Conservation (phyloP, 768 basidiomycete species). For the Tricholoma hemisulphureum region DNA sequence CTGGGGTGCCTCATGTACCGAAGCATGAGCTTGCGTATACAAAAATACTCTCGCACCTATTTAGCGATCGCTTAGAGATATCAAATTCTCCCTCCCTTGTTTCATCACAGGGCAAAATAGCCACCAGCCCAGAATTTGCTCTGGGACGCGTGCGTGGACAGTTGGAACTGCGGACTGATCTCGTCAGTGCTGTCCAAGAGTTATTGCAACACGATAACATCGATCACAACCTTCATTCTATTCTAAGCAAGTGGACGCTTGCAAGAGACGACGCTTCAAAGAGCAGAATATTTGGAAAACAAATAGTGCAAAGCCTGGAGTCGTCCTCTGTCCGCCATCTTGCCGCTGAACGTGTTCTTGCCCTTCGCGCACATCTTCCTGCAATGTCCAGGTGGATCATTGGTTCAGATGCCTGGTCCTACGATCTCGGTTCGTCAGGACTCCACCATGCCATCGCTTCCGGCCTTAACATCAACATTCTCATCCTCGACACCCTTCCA, state of each 20-base stretch:
- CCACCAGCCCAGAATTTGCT: slow-evolving; percentile 93
- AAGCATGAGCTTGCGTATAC: slow-evolving; percentile 91
- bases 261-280: slow-evolving; percentile 68
- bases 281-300: slow-evolving; percentile 56
- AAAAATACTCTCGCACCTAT: slow-evolving; percentile 80
- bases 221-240: slow-evolving; percentile 58
- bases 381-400: slow-evolving; percentile 91
- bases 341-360: slow-evolving; percentile 55
- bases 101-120: slow-evolving; percentile 63
- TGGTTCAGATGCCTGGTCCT: slow-evolving; percentile 97
- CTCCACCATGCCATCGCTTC: slow-evolving; percentile 94
- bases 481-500: slow-evolving; percentile 90
- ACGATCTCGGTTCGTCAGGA: slow-evolving; percentile 93
- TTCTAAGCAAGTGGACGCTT: slow-evolving; percentile 79
- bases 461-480: slow-evolving; percentile 88
- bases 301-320: slow-evolving; percentile 53
- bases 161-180: slow-evolving; percentile 68
- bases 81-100: slow-evolving; percentile 81
- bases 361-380: slow-evolving; percentile 60
- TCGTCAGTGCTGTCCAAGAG: slow-evolving; percentile 62
- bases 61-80: slow-evolving; percentile 76
- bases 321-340: slow-evolving; percentile 37
- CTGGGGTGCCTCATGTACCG: slow-evolving; percentile 64
- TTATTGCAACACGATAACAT: slow-evolving; percentile 55
- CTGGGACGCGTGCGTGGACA: slow-evolving; percentile 87